These are phyloP conservation scores for Alternaria gansuensis DNA, from an alignment of 2,329 filamentous ascomycete species.

Conservation along the genomic window DNA sequence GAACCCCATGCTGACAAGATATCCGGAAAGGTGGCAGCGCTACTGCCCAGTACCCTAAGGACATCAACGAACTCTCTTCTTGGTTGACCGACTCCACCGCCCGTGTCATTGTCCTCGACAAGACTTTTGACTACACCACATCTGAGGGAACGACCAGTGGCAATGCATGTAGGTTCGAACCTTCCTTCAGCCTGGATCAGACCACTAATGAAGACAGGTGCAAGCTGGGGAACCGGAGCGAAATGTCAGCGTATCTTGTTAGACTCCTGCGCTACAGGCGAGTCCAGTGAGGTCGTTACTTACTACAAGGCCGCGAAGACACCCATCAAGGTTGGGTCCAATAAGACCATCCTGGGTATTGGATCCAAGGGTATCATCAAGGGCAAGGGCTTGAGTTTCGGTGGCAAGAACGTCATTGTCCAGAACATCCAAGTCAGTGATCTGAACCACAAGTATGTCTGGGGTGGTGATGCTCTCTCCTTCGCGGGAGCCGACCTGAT, in stretches of 20 bases:
- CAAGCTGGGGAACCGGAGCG: background rate
- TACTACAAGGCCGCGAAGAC: constrained; percentile 37
- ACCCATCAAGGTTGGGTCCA: constrained; percentile 45
- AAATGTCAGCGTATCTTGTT: background rate
- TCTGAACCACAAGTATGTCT: background rate
- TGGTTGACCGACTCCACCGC: background rate
- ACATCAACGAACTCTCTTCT: background rate
- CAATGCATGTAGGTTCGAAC: background rate
- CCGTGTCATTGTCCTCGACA: background rate
- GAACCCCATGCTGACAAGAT: too few relatives aligned
- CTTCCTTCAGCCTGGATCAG: too few relatives aligned
- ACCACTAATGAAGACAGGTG: background rate
- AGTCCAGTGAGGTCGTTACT: background rate
- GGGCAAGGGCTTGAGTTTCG: constrained; percentile 18
- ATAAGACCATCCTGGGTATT: constrained; percentile 54
- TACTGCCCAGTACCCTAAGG: background rate
- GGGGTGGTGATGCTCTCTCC: background rate
- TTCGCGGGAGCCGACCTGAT: background rate
- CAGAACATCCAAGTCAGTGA: background rate
- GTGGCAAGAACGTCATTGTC: background rate
- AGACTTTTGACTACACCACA: background rate
- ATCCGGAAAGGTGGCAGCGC: background rate
- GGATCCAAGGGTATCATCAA: constrained; percentile 51
- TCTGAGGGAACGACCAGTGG: background rate
- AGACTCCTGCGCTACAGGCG: background rate